Evolutionary conservation across 2,329 filamentous ascomycete species (phyloP).

Genomic region (Xylaria sp.): DNA sequence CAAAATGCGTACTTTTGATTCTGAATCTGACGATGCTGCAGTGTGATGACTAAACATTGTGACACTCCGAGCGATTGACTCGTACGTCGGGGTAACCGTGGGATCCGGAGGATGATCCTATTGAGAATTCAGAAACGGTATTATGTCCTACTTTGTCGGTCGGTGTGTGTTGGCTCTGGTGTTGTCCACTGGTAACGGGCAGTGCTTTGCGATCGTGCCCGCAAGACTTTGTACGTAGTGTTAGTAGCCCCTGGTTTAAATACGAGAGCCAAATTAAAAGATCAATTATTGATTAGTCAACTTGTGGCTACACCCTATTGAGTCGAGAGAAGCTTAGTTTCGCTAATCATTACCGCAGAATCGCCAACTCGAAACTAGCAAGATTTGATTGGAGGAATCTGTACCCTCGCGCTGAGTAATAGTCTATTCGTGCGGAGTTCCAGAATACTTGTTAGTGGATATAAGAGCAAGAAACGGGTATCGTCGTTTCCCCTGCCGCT

Average conservation of each 20-base stretch:
- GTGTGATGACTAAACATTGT: conserved; percentile 15
- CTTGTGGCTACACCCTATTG: conserved; percentile 1
- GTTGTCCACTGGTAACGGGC: conserved; percentile 2
- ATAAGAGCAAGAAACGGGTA: conserved; percentile 2
- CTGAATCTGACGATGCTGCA: no score
- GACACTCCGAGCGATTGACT: background rate
- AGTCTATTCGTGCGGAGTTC: conserved; percentile 11
- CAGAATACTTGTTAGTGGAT: conserved; percentile 10
- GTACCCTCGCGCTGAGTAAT: conserved; percentile 18
- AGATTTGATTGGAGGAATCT: conserved; percentile 1
- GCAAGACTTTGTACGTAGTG: conserved; percentile 3
- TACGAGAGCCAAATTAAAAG: background rate
- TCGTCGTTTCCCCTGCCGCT: conserved; percentile 11
- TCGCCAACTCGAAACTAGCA: background rate
- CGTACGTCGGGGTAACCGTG: background rate
- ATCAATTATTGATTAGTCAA: conserved; percentile 18
- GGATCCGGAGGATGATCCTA: background rate
- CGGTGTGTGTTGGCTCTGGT: background rate
- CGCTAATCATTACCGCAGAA: background rate
- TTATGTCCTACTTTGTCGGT: background rate
- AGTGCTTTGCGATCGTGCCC: conserved; percentile 23
- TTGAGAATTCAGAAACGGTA: background rate
- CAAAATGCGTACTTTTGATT: background rate
- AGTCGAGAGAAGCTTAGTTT: conserved; percentile 2
- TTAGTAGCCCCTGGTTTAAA: background rate